These are phyloP conservation scores for Arabis hirsuta DNA, from an alignment of 345 rosid species.

Conservation along the genomic window DNA sequence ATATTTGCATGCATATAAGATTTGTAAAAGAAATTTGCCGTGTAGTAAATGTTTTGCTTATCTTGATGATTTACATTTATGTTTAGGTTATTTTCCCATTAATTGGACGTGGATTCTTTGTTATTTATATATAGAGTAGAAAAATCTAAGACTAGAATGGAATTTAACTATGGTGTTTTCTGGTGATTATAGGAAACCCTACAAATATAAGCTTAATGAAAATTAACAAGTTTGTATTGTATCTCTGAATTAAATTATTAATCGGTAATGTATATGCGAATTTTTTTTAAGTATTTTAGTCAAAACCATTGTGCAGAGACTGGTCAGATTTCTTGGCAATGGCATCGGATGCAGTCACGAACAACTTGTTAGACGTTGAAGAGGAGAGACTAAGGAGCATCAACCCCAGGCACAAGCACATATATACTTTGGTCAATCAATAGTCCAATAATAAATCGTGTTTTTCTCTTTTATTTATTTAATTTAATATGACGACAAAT, in stretches of 20 bases:
- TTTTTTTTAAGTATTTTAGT: background rate
- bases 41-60: no score
- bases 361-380: constrained; percentile 67
- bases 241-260: background rate
- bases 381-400: constrained; percentile 39
- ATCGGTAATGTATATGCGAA: background rate
- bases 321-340: constrained; percentile 76
- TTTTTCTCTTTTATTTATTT: background rate
- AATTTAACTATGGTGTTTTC: background rate
- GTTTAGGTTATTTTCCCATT: background rate
- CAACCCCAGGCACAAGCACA: constrained; percentile 41
- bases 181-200: background rate
- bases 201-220: background rate
- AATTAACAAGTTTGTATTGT: background rate
- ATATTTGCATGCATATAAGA: background rate
- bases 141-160: background rate
- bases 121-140: background rate
- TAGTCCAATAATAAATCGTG: constrained; percentile 11
- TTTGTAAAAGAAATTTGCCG: background rate
- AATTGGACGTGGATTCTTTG: background rate
- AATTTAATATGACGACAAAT: background rate
- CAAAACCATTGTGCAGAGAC: constrained; percentile 51
- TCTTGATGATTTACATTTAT: background rate
- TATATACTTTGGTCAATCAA: constrained; percentile 19
- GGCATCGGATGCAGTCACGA: constrained; percentile 69